Evolutionary conservation across 257 asterid species (phyloP).

Genomic region (Gynochthodes officinalis): DNA sequence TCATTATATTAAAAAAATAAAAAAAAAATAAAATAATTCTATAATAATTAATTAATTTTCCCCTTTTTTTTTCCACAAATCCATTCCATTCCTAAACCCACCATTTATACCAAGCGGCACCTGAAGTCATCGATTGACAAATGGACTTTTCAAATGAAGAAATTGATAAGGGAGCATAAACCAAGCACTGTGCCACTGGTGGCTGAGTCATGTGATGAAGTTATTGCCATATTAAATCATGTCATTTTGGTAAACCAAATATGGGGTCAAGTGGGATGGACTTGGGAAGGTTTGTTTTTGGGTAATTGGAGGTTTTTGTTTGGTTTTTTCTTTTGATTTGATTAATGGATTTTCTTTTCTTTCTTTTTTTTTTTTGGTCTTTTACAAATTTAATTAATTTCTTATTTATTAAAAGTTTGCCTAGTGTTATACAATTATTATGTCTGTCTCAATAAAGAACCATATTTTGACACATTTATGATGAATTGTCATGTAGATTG

Average conservation of each 20-base stretch:
- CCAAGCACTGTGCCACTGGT: not conserved
- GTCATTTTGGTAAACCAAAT: not conserved
- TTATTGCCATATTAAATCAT: not conserved
- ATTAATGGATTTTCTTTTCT: not conserved
- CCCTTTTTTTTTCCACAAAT: too few relatives aligned
- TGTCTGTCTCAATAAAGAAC: conserved; percentile 1
- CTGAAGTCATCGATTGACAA: too few relatives aligned
- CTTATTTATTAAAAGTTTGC: not conserved
- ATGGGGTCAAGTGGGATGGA: not conserved
- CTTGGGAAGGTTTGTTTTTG: too few relatives aligned
- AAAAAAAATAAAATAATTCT: too few relatives aligned
- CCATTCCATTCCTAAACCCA: too few relatives aligned
- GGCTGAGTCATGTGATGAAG: conserved; percentile 4
- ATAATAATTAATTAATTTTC: too few relatives aligned
- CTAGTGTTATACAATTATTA: not conserved
- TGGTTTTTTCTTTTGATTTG: not conserved
- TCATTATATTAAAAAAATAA: too few relatives aligned
- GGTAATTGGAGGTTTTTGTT: not conserved
- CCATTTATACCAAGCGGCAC: too few relatives aligned
- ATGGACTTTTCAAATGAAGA: conserved; percentile 5
- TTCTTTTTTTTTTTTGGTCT: not conserved
- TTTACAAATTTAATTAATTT: too few relatives aligned
- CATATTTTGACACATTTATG: not conserved
- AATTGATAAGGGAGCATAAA: not conserved
- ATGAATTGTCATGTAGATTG: not conserved